phyloP scores from a whole-genome alignment of 495 filamentous ascomycete genomes.

The Letharia columbiana region DNA sequence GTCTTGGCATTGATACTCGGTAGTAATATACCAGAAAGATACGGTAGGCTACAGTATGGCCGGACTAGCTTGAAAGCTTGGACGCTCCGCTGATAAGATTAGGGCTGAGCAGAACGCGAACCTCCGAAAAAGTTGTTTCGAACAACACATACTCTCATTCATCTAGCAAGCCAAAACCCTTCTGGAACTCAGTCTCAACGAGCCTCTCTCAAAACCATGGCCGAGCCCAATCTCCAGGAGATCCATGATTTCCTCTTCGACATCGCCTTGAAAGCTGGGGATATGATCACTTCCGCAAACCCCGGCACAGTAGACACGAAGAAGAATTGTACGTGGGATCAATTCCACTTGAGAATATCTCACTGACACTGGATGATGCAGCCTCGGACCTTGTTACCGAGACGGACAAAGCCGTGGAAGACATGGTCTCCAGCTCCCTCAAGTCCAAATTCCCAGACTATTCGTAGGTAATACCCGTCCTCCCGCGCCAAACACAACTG shows the following conservation, averaged over 20 bases:
- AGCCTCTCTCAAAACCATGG: not conserved
- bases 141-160: not conserved
- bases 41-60: not conserved
- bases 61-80: no score
- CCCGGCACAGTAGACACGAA: constrained; percentile 63
- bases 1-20: not conserved
- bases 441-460: constrained; percentile 50
- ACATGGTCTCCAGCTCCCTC: constrained; percentile 51
- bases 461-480: constrained; percentile 26
- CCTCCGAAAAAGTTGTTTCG: not conserved
- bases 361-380: constrained; percentile 21
- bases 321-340: constrained; percentile 63
- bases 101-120: no score
- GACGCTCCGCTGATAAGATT: no score
- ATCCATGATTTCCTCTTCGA: constrained; percentile 72
- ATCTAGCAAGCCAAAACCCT: not conserved
- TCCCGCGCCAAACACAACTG: not conserved
- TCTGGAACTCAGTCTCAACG: not conserved
- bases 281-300: constrained; percentile 70
- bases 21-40: not conserved
- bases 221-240: constrained; percentile 53
- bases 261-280: constrained; percentile 69
- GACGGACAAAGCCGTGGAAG: constrained; percentile 69
- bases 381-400: constrained; percentile 75
- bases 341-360: not conserved